phyloP scores from a whole-genome alignment of 768 basidiomycete species.

The Amanita thiersii region DNA sequence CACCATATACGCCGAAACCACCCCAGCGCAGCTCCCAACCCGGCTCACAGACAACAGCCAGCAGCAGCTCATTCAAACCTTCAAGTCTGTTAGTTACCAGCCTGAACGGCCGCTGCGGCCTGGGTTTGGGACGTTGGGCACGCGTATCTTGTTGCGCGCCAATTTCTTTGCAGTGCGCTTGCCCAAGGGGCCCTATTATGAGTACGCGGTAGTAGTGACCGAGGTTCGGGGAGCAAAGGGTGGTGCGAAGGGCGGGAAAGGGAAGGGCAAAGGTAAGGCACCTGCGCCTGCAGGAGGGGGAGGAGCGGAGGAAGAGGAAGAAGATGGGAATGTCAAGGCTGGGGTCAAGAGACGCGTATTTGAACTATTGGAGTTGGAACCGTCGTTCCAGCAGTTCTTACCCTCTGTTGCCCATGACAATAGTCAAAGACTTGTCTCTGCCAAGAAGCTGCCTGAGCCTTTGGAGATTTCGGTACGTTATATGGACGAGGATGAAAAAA shows the following conservation, averaged over 20 bases:
- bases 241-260: slow-evolving; percentile 22
- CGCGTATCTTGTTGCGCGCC: slow-evolving; percentile 40
- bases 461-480: slow-evolving; percentile 31
- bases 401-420: slow-evolving; percentile 43
- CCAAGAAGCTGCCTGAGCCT: slow-evolving; percentile 35
- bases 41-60: slow-evolving; percentile 26
- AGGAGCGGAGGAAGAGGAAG: slow-evolving; percentile 18
- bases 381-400: slow-evolving; percentile 24
- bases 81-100: slow-evolving; percentile 23
- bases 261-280: slow-evolving; percentile 16
- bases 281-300: not conserved
- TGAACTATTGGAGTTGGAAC: slow-evolving; percentile 39
- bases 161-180: slow-evolving; percentile 55
- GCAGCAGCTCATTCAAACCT: slow-evolving; percentile 28
- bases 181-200: slow-evolving; percentile 40
- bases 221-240: slow-evolving; percentile 44
- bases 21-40: slow-evolving; percentile 25
- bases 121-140: slow-evolving; percentile 47
- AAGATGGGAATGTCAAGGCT: not conserved
- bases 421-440: slow-evolving; percentile 37
- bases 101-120: slow-evolving; percentile 43
- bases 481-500: slow-evolving; percentile 31
- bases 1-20: slow-evolving; percentile 28
- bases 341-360: slow-evolving; percentile 47
- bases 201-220: slow-evolving; percentile 47